Evolutionary conservation across 768 basidiomycete species (phyloP).

Genomic region (Naganishia randhawae): DNA sequence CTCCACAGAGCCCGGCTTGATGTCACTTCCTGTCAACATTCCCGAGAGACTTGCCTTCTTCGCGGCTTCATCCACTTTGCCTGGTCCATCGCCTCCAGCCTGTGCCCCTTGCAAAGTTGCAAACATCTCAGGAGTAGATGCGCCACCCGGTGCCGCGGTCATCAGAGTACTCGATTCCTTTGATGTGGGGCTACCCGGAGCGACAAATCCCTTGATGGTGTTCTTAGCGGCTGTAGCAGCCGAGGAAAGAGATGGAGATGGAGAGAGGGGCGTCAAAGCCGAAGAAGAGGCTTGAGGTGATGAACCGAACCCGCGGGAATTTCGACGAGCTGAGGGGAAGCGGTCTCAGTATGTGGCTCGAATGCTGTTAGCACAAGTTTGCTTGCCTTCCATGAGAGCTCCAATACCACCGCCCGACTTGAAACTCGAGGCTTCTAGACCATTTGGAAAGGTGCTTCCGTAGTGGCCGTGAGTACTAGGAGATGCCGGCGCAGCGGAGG

Average conservation of each 20-base stretch:
- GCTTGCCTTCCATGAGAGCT: constrained; percentile 11
- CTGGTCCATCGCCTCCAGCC: constrained; percentile 9
- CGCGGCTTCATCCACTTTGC: not conserved
- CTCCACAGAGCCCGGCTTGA: constrained; percentile 6
- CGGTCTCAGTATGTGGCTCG: not conserved
- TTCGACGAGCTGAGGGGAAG: not conserved
- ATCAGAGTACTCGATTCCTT: not conserved
- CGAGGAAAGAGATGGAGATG: not conserved
- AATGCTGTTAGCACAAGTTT: not conserved
- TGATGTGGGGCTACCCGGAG: not conserved
- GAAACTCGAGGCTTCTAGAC: not conserved
- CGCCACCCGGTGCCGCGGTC: not conserved
- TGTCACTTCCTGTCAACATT: not conserved
- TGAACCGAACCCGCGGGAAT: not conserved
- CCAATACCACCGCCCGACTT: constrained; percentile 3
- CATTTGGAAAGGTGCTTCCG: not conserved
- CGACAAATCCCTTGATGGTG: constrained; percentile 15
- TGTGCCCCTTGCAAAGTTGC: constrained; percentile 11
- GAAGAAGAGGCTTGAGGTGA: not conserved
- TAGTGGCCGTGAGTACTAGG: not conserved
- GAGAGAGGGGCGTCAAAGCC: not conserved
- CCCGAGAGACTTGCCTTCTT: not conserved
- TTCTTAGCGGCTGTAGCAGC: not conserved
- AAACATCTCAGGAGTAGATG: constrained; percentile 12
- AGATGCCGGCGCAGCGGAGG: not conserved